These are phyloP conservation scores for Coemansia asiatica DNA, from an alignment of 192 early-diverging fungal species.

Conservation along the genomic window DNA sequence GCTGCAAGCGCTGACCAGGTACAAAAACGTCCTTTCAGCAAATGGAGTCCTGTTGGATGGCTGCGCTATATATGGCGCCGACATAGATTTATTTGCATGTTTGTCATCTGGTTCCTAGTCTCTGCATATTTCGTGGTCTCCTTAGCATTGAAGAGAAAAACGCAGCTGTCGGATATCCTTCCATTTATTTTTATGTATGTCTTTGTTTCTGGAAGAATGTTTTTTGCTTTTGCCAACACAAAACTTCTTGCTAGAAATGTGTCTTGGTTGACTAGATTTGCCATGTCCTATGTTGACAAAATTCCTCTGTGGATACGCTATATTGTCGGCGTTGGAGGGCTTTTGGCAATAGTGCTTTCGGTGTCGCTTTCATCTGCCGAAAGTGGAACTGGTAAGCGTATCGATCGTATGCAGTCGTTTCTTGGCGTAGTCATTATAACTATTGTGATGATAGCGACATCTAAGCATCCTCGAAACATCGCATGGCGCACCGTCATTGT, in stretches of 20 bases:
- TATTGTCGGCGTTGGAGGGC: slow-evolving; percentile 51
- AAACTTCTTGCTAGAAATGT: slow-evolving; percentile 25
- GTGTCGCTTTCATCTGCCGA: slow-evolving; percentile 37
- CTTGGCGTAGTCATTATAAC: slow-evolving; percentile 67
- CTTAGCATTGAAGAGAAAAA: slow-evolving; percentile 55
- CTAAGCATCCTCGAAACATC: slow-evolving; percentile 64
- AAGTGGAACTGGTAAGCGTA: slow-evolving; percentile 57
- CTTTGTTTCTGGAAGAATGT: slow-evolving; percentile 56
- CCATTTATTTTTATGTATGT: slow-evolving; percentile 55
- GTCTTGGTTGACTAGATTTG: neutral
- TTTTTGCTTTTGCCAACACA: slow-evolving; percentile 50
- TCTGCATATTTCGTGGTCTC: slow-evolving; percentile 67
- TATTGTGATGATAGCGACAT: slow-evolving; percentile 52
- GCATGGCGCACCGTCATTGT: slow-evolving; percentile 73
- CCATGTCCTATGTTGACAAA: slow-evolving; percentile 19
- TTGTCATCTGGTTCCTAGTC: slow-evolving; percentile 56
- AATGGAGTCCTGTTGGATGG: neutral
- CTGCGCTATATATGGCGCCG: slow-evolving; percentile 16
- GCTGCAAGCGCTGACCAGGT: neutral
- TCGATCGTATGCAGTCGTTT: slow-evolving; percentile 74
- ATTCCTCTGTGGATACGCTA: slow-evolving; percentile 52
- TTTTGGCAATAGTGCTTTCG: slow-evolving; percentile 60
- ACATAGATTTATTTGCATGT: slow-evolving; percentile 27
- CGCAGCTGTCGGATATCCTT: slow-evolving; percentile 54
- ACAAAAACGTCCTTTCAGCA: neutral